Evolutionary conservation across 164 flowering plant genomes (phyloP).

Genomic region (Chloranthus sessilifolius): DNA sequence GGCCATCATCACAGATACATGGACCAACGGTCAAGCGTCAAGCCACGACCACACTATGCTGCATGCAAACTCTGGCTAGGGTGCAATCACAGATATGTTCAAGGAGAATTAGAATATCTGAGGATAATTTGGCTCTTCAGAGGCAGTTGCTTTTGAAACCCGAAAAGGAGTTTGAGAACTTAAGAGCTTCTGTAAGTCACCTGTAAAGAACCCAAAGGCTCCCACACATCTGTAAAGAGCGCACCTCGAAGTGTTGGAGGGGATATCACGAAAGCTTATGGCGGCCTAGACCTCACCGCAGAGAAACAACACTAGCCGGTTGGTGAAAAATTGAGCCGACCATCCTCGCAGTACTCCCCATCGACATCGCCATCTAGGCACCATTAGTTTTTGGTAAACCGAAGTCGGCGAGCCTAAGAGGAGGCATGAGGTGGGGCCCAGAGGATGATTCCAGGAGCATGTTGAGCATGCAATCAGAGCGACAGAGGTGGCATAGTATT

Average conservation of each 20-base stretch:
- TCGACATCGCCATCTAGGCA: conserved; percentile 46
- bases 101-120: conserved; percentile 63
- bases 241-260: conserved; percentile 32
- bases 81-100: conserved; percentile 68
- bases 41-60: conserved; percentile 41
- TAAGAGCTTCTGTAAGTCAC: conserved; percentile 40
- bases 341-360: conserved; percentile 42
- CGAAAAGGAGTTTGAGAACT: conserved; percentile 50
- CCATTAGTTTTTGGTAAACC: conserved; percentile 24
- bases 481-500: conserved; percentile 55
- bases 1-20: conserved; percentile 41
- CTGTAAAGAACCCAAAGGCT: conserved; percentile 34
- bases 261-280: conserved; percentile 37
- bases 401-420: conserved; percentile 35
- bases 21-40: conserved; percentile 66
- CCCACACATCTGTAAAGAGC: conserved; percentile 40
- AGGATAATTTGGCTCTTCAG: conserved; percentile 68
- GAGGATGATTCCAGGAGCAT: conserved; percentile 60
- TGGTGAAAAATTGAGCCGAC: conserved; percentile 25
- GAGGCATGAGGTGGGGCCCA: conserved; percentile 25
- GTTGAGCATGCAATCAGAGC: conserved; percentile 50
- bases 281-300: conserved; percentile 26
- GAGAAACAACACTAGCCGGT: conserved; percentile 42
- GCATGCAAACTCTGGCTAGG: conserved; percentile 72
- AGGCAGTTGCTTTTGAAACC: conserved; percentile 49